Conservation (phyloP, 2,329 filamentous ascomycete genomes). For the Nemania bipapillata region DNA sequence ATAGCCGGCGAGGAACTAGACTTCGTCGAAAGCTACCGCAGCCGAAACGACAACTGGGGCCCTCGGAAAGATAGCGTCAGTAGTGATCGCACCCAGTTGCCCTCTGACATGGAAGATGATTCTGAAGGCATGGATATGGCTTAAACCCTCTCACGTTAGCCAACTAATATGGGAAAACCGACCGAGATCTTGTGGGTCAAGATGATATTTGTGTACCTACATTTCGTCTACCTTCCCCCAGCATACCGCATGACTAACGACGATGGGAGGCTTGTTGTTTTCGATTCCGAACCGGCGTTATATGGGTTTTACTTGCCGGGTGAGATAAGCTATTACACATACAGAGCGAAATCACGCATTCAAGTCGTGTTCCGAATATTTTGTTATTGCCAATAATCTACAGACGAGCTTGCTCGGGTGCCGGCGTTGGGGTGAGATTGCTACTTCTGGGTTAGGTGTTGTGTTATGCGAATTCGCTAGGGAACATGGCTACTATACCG, state of each 20-base stretch:
- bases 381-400: conserved; percentile 8
- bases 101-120: conserved; percentile 66
- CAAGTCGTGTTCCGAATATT: conserved; percentile 12
- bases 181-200: neutral
- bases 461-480: conserved; percentile 2
- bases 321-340: conserved; percentile 7
- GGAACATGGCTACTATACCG: conserved; percentile 1
- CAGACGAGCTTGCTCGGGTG: conserved; percentile 5
- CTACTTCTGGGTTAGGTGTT: conserved; percentile 7
- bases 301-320: conserved; percentile 3
- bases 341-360: conserved; percentile 6
- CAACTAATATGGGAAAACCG: neutral
- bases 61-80: conserved; percentile 69
- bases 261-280: conserved; percentile 15
- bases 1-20: conserved; percentile 86
- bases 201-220: conserved; percentile 5
- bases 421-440: conserved; percentile 15
- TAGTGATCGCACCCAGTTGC: conserved; percentile 68
- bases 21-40: conserved; percentile 63
- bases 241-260: conserved; percentile 18
- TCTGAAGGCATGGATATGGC: conserved; percentile 72
- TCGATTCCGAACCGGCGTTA: conserved; percentile 18
- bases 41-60: conserved; percentile 57
- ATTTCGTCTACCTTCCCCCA: neutral
- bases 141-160: conserved; percentile 32